A percentile compares a stretch with the other conserved stretches of the same genome.
These are phyloP conservation scores for Ganoderma boninense DNA, from an alignment of 1,284 basidiomycete genomes.

Conservation along the genomic window DNA sequence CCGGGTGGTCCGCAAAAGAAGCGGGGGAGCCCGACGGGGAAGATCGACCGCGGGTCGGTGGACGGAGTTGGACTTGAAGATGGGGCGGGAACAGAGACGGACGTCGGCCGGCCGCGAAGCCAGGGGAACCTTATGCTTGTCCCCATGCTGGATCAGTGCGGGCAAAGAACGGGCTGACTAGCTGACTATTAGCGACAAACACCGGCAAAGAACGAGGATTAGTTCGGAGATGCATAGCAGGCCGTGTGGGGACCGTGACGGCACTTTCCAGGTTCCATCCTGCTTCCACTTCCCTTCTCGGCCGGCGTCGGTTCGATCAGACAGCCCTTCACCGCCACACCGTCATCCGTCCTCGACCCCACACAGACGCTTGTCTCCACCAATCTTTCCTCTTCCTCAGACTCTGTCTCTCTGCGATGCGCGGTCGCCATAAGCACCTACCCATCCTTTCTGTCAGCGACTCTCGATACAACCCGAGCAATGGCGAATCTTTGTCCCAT, in stretches of 20 bases:
- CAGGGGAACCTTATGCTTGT: conserved; percentile 13
- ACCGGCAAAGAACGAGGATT: not conserved
- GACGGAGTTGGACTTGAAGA: not conserved
- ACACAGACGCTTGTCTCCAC: conserved; percentile 20
- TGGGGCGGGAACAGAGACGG: conserved; percentile 12
- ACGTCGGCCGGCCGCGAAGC: conserved; percentile 7
- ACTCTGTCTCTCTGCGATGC: not conserved
- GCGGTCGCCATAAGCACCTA: not conserved
- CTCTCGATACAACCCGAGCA: not conserved
- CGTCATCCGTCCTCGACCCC: conserved; percentile 18
- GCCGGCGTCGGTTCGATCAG: not conserved
- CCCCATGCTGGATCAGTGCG: not conserved
- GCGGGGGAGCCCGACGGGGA: conserved; percentile 8
- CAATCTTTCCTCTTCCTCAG: too few relatives aligned
- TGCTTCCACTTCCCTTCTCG: conserved; percentile 1
- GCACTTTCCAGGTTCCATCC: conserved; percentile 1
- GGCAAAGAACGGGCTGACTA: not conserved
- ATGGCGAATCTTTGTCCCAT: not conserved
- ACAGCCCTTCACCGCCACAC: conserved; percentile 24
- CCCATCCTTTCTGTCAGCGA: not conserved
- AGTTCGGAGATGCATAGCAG: not conserved
- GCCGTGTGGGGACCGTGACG: not conserved
- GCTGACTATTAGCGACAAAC: conserved; percentile 9
- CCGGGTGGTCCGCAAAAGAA: conserved; percentile 16
- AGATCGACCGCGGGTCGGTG: conserved; percentile 4